Base-by-base conservation (phyloP, 2,329 filamentous ascomycete genomes). In the Aureobasidium sp. region DNA sequence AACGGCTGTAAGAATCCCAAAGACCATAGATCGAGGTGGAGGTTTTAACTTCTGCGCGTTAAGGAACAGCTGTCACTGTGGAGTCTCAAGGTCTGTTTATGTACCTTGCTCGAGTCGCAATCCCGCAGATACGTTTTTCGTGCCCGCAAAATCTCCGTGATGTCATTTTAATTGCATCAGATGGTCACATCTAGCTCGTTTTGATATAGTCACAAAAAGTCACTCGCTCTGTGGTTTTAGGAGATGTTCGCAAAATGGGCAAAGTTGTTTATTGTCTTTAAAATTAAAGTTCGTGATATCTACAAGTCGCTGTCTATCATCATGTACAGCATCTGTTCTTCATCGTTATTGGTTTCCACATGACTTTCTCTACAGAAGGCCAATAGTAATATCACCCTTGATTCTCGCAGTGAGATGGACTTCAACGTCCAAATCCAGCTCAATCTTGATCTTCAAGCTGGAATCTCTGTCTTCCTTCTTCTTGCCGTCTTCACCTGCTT, bases 1-100 rank as follows among this genome's bases (percentile, higher is more conserved):
- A 15, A 73, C 68, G 5, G 71, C 70, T 9, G 71, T 67, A 20
- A 73, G 51, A 47, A 72, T 70, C 15, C 70, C 69, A 32, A 72
- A 64, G 34, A 72, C 68, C 70, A 72, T 72, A 15, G 50, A 39
- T 53, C 42, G 7, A 17, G 34, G 37, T 32, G 27, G 12, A n/a
- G 15, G 7, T 29, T 10, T 20, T 8, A 6, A 12, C 23, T 41
- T 36, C 17, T 39, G 20, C 9, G 3, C n/a, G 13, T 15, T 4
- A 5, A 55, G 37, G 51, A 10, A 32, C 36, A 41, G 20, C 13
- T 29, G 23, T 55, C 36, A 55, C 23, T 3, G 12, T 17, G 23
- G 13, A 34, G 29, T 4, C 37, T 51, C 48, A n/a, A 17, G 23
- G 15, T 41, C 15, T 29, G 6, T 39, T 23, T 26, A 48, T 36